phyloP scores from a whole-genome alignment of 1,284 basidiomycete species.

The Melampsora americana region DNA sequence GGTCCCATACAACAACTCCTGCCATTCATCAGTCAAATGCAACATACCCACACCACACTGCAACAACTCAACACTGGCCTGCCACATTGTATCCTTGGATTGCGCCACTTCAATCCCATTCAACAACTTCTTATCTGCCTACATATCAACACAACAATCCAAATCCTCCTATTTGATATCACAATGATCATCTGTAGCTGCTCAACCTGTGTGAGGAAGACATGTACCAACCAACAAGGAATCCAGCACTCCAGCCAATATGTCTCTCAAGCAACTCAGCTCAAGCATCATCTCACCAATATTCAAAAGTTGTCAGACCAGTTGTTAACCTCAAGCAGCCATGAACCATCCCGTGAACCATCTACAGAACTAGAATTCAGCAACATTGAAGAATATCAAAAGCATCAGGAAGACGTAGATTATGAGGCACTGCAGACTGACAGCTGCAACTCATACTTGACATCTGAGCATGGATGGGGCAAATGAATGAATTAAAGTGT shows the following conservation, averaged over 20 bases:
- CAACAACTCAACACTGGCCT: too few relatives aligned
- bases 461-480: background rate
- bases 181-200: slow-evolving; percentile 2
- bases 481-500: background rate
- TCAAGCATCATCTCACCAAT: background rate
- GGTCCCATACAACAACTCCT: too few relatives aligned
- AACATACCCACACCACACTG: too few relatives aligned
- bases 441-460: background rate
- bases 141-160: too few relatives aligned
- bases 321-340: background rate
- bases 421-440: slow-evolving; percentile 1
- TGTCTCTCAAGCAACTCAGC: background rate
- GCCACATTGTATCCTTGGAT: too few relatives aligned
- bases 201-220: background rate
- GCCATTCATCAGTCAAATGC: too few relatives aligned
- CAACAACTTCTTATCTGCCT: too few relatives aligned
- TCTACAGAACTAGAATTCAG: background rate
- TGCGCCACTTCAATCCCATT: too few relatives aligned
- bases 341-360: background rate
- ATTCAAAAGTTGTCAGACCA: background rate
- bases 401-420: slow-evolving; percentile 2
- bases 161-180: too few relatives aligned
- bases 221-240: too few relatives aligned
- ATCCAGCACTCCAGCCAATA: background rate
- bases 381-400: background rate